Evolutionary conservation across 2,329 filamentous ascomycete species (phyloP).

Genomic region (Pochonia chlamydosporia): DNA sequence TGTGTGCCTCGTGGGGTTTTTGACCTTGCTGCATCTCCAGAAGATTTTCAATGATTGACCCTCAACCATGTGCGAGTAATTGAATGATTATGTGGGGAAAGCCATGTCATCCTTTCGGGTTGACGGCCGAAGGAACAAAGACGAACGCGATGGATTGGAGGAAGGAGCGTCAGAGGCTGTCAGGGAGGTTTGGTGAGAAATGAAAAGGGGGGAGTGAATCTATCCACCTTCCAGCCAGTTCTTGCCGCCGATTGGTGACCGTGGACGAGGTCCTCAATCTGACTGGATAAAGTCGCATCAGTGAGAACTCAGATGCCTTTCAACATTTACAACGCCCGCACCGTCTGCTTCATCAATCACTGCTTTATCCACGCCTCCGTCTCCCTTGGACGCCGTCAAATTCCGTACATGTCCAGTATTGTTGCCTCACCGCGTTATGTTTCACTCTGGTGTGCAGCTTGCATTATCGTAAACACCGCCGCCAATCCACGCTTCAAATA

Average conservation of each 20-base stretch:
- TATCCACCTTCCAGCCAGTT: conserved; percentile 2
- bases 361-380: too few relatives aligned
- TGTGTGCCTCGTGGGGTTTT: background rate
- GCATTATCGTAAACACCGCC: too few relatives aligned
- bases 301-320: too few relatives aligned
- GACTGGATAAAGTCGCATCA: too few relatives aligned
- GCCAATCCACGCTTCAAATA: background rate
- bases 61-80: background rate
- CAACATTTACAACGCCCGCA: too few relatives aligned
- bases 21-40: background rate
- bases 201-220: conserved; percentile 5
- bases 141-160: background rate
- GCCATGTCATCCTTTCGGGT: background rate
- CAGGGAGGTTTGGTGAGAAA: background rate
- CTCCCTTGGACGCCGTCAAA: background rate
- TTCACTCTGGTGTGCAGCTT: too few relatives aligned
- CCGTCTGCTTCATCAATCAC: too few relatives aligned
- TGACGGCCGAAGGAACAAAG: background rate
- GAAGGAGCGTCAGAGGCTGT: background rate
- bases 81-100: conserved; percentile 1
- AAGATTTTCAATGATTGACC: background rate
- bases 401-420: too few relatives aligned
- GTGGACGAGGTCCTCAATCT: conserved; percentile 19
- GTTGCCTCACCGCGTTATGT: too few relatives aligned
- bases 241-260: conserved; percentile 19